These are phyloP conservation scores for Fusarium proliferatum DNA, from an alignment of 2,329 filamentous ascomycete species.

Conservation along the genomic window DNA sequence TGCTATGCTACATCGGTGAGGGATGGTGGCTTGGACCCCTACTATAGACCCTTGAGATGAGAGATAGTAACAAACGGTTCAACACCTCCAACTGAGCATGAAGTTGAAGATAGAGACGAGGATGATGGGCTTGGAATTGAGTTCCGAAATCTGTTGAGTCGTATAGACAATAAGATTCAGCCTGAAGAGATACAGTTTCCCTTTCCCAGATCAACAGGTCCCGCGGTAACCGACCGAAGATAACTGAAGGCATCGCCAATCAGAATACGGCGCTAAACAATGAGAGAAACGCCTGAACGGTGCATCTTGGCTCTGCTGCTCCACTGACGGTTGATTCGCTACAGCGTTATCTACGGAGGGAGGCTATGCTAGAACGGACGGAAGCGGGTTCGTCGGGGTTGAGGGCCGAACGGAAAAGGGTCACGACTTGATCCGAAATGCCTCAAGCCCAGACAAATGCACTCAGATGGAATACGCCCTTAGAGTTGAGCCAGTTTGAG, in stretches of 20 bases:
- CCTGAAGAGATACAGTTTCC: conserved; percentile 14
- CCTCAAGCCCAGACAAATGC: too few species aligned
- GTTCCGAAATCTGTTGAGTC: background rate
- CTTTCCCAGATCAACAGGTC: conserved; percentile 30
- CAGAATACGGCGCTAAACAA: conserved; percentile 30
- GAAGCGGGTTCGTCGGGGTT: conserved; percentile 23
- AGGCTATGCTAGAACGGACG: conserved; percentile 17
- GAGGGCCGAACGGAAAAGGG: conserved; percentile 15
- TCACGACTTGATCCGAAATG: conserved; percentile 4
- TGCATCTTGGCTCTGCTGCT: background rate
- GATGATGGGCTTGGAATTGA: background rate
- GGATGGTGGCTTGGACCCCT: conserved; percentile 23
- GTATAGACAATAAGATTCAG: conserved; percentile 5
- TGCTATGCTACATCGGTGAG: conserved; percentile 19
- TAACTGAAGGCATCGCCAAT: conserved; percentile 32
- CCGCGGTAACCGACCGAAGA: conserved; percentile 35
- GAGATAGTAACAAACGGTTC: conserved; percentile 15
- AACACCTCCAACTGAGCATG: background rate
- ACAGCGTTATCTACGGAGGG: conserved; percentile 32
- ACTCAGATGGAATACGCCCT: background rate
- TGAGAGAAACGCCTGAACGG: conserved; percentile 5
- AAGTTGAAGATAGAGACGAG: background rate
- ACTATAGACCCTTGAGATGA: conserved; percentile 13
- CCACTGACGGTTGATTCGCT: conserved; percentile 13
- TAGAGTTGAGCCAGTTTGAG: background rate